Evolutionary conservation across 345 rosid genomes (phyloP).

Genomic region (Eucalyptus sp.): DNA sequence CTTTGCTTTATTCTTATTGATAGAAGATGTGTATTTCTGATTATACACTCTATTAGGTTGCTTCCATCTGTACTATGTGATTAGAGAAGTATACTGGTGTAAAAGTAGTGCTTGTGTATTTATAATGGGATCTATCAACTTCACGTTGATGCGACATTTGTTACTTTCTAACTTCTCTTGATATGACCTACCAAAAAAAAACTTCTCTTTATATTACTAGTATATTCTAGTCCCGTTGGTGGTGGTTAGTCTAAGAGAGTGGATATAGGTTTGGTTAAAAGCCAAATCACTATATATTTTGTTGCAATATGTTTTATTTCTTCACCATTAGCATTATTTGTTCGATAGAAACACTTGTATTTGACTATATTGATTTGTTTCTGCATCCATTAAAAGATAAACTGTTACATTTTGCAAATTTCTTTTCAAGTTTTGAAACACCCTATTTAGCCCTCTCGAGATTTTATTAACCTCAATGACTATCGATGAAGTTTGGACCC

Average conservation of each 20-base stretch:
- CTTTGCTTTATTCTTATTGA: neutral
- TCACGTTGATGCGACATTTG: accelerated
- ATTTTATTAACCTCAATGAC: neutral
- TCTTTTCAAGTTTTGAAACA: neutral
- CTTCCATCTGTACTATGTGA: neutral
- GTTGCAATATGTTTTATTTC: neutral
- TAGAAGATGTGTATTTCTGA: neutral
- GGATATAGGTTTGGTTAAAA: neutral
- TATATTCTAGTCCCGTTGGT: accelerated
- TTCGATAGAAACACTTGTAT: neutral
- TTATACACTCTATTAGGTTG: neutral
- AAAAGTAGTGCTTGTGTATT: neutral
- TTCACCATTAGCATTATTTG: neutral
- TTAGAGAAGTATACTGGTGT: neutral
- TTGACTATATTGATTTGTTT: neutral
- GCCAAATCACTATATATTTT: neutral
- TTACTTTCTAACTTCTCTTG: neutral
- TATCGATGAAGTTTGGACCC: neutral
- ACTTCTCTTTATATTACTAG: neutral
- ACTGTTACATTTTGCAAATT: neutral
- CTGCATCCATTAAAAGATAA: neutral
- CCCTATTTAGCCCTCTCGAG: accelerated
- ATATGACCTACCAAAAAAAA: neutral
- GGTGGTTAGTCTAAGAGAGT: neutral
- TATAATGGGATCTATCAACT: neutral